Conservation (phyloP, 2,329 filamentous ascomycete species). For the Colletotrichum kahawae region DNA sequence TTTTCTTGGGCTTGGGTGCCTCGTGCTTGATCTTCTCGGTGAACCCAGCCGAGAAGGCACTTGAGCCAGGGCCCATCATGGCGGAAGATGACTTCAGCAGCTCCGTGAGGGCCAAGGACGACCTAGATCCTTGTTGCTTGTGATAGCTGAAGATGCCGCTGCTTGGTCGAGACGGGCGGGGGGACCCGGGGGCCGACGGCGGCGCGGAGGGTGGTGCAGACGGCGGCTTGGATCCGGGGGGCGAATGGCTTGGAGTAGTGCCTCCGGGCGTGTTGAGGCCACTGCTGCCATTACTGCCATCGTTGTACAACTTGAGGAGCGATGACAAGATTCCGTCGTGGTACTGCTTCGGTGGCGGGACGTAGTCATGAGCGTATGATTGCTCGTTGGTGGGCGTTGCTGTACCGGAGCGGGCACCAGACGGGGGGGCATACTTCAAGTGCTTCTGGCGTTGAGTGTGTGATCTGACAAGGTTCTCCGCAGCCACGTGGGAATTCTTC, state of each 20-base stretch:
- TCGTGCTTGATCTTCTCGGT: slow-evolving; percentile 48
- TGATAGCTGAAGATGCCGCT: slow-evolving; percentile 46
- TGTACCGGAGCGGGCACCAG: slow-evolving; percentile 36
- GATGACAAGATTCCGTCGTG: slow-evolving; percentile 76
- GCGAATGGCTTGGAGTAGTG: slow-evolving; percentile 44
- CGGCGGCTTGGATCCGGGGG: slow-evolving; percentile 42
- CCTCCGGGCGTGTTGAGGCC: slow-evolving; percentile 46
- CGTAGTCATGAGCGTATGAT: slow-evolving; percentile 60
- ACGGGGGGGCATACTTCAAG: slow-evolving; percentile 29
- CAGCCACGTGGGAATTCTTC: slow-evolving; percentile 23
- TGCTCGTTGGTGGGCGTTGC: slow-evolving; percentile 47
- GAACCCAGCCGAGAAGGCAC: slow-evolving; percentile 48
- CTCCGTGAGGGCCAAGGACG: slow-evolving; percentile 52
- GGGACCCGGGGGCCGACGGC: slow-evolving; percentile 27
- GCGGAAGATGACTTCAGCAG: slow-evolving; percentile 60
- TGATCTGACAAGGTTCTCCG: slow-evolving; percentile 40
- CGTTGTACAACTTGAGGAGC: slow-evolving; percentile 72
- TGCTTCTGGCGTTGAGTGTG: slow-evolving; percentile 34
- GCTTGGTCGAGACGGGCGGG: slow-evolving; percentile 36
- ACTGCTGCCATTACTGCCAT: slow-evolving; percentile 38
- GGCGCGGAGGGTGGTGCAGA: slow-evolving; percentile 31
- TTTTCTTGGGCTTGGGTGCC: slow-evolving; percentile 40
- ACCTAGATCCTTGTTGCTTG: slow-evolving; percentile 45
- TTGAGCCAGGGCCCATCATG: slow-evolving; percentile 52
- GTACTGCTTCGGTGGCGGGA: slow-evolving; percentile 71